A percentile compares a stretch with the other conserved stretches of the same genome.
Evolutionary conservation across 148 eudicot genomes (phyloP).

Genomic region (Heliamphora exappendiculata): DNA sequence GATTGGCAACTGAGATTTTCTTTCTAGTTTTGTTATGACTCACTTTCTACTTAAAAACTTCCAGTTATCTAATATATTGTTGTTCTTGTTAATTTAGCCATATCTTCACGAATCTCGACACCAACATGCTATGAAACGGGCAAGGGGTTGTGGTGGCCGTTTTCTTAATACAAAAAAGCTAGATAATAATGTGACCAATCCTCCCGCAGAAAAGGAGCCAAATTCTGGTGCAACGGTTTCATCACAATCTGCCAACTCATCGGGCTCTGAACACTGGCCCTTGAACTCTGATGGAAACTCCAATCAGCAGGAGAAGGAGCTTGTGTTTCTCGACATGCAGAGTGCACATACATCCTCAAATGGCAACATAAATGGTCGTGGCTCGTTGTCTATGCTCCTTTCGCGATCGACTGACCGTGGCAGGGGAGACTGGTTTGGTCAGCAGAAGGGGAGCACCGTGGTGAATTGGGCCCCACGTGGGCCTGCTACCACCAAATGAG

Average conservation of each 20-base stretch:
- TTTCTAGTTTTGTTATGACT: not conserved
- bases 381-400: conserved; percentile 23
- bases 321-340: conserved; percentile 19
- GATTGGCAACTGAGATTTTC: too few relatives aligned
- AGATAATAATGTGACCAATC: conserved; percentile 17
- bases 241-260: conserved; percentile 22
- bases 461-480: conserved; percentile 26
- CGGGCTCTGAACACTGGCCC: conserved; percentile 17
- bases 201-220: conserved; percentile 18
- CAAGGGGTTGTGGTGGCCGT: conserved; percentile 74
- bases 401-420: conserved; percentile 20
- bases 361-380: conserved; percentile 20
- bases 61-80: not conserved
- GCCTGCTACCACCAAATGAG: conserved; percentile 25
- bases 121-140: conserved; percentile 66
- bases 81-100: conserved; percentile 32
- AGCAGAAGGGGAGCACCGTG: conserved; percentile 29
- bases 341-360: conserved; percentile 17
- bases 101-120: conserved; percentile 84
- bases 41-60: not conserved
- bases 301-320: conserved; percentile 12
- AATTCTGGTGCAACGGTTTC: conserved; percentile 18
- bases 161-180: conserved; percentile 60
- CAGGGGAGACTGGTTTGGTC: conserved; percentile 19
- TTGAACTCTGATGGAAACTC: conserved; percentile 18